Percentiles rank a stretch among this genome's conserved stretches.
Evolutionary conservation across 2,329 filamentous ascomycete genomes (phyloP).

Genomic region (Aspergillus sp.): DNA sequence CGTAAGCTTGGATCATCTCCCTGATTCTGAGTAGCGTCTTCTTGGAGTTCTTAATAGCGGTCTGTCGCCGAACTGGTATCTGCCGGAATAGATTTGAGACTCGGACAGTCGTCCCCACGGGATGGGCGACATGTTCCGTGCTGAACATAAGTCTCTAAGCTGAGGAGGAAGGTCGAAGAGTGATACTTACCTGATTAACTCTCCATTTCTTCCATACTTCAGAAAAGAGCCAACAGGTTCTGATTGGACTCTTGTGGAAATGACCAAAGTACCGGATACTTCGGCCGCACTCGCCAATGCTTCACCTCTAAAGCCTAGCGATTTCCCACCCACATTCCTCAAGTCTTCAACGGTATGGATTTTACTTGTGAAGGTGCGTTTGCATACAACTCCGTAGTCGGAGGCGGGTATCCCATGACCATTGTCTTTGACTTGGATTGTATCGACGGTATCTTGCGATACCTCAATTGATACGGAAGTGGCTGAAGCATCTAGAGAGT

Average conservation of each 20-base stretch:
- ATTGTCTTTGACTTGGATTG: slow-evolving; percentile 65
- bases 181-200: slow-evolving; percentile 43
- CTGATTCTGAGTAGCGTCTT: slow-evolving; percentile 54
- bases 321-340: slow-evolving; percentile 53
- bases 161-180: neutral
- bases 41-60: slow-evolving; percentile 50
- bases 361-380: slow-evolving; percentile 64
- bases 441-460: slow-evolving; percentile 57
- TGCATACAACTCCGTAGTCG: slow-evolving; percentile 57
- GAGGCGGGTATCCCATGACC: slow-evolving; percentile 60
- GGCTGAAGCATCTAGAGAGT: slow-evolving; percentile 64
- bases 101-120: slow-evolving; percentile 61
- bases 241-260: slow-evolving; percentile 59
- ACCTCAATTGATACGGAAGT: slow-evolving; percentile 60
- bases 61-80: slow-evolving; percentile 61
- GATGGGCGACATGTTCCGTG: slow-evolving; percentile 49
- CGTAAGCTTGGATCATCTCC: slow-evolving; percentile 58
- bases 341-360: slow-evolving; percentile 59
- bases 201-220: slow-evolving; percentile 53
- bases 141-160: slow-evolving; percentile 16
- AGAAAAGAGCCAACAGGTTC: slow-evolving; percentile 55
- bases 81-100: slow-evolving; percentile 57
- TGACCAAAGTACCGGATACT: slow-evolving; percentile 52
- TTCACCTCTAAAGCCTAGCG: slow-evolving; percentile 65
- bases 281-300: slow-evolving; percentile 63